phyloP scores from a whole-genome alignment of 1,284 basidiomycete genomes.

The Agroathelia rolfsii region DNA sequence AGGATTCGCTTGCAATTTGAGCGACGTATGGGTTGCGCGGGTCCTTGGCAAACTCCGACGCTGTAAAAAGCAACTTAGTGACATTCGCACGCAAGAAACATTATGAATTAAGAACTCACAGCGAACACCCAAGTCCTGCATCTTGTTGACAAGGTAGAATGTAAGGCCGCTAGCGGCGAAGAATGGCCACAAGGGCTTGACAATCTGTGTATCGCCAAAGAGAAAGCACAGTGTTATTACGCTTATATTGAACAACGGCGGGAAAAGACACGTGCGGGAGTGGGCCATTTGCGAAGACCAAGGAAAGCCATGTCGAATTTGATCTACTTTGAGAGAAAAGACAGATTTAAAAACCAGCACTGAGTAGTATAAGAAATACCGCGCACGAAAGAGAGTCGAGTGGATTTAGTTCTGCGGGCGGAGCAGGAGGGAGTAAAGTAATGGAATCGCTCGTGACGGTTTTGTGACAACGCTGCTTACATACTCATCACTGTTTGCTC shows the following conservation, averaged over 20 bases:
- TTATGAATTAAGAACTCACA: slow-evolving; percentile 37
- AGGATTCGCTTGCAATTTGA: slow-evolving; percentile 48
- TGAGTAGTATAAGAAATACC: too few species aligned
- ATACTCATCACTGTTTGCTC: too few species aligned
- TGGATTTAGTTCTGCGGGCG: too few species aligned
- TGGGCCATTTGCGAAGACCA: slow-evolving; percentile 71
- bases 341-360: too few species aligned
- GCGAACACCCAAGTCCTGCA: slow-evolving; percentile 55
- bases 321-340: too few species aligned
- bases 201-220: slow-evolving; percentile 32
- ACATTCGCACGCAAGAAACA: slow-evolving; percentile 2
- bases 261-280: slow-evolving; percentile 42
- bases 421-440: too few species aligned
- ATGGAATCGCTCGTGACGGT: too few species aligned
- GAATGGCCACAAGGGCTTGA: slow-evolving; percentile 71
- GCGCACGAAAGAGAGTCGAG: too few species aligned
- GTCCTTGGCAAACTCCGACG: slow-evolving; percentile 58
- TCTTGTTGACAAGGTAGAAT: slow-evolving; percentile 52
- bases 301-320: slow-evolving; percentile 76
- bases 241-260: slow-evolving; percentile 3
- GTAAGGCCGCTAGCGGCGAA: slow-evolving; percentile 52
- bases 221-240: slow-evolving; percentile 4
- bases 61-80: slow-evolving; percentile 26
- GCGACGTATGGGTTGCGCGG: slow-evolving; percentile 74
- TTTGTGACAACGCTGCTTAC: too few species aligned